These are phyloP conservation scores for Crinitomyces ghanaensis DNA, from an alignment of 805 yeast genomes.

Conservation along the genomic window DNA sequence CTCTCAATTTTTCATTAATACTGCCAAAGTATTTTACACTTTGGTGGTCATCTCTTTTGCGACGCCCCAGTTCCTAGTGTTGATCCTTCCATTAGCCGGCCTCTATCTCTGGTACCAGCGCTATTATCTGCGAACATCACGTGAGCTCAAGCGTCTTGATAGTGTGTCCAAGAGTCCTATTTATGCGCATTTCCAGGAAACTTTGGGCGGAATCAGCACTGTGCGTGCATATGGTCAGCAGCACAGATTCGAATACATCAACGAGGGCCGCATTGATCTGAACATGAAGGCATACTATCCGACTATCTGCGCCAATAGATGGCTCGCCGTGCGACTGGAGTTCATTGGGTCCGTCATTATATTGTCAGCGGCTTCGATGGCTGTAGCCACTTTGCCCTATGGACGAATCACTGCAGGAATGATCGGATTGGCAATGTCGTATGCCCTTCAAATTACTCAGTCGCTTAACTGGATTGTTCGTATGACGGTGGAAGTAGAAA, in stretches of 20 bases:
- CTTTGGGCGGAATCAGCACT: constrained; percentile 66
- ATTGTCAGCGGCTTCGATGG: constrained; percentile 71
- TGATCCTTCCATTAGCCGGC: constrained; percentile 54
- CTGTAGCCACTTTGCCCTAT: constrained; percentile 54
- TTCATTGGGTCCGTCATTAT: constrained; percentile 83
- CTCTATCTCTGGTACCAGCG: constrained; percentile 62
- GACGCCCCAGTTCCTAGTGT: constrained; percentile 75
- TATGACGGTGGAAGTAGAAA: constrained; percentile 97
- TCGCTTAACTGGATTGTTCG: constrained; percentile 95
- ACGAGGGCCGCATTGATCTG: constrained; percentile 51
- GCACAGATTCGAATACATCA: constrained; percentile 48
- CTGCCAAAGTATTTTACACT: constrained; percentile 44
- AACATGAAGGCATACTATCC: constrained; percentile 92
- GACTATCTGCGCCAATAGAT: constrained; percentile 83
- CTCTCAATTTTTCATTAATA: constrained; percentile 29
- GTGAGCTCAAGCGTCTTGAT: constrained; percentile 71
- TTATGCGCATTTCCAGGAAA: constrained; percentile 74
- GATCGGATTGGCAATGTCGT: constrained; percentile 88
- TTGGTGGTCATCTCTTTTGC: constrained; percentile 69
- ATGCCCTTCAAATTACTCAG: constrained; percentile 87
- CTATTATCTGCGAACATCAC: constrained; percentile 55
- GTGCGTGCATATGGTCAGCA: constrained; percentile 64
- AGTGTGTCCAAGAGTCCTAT: constrained; percentile 66
- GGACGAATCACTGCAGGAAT: constrained; percentile 79
- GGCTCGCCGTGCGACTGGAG: constrained; percentile 94